Conservation (phyloP, 305 asterid species). For the Solanum aculeatissimum region DNA sequence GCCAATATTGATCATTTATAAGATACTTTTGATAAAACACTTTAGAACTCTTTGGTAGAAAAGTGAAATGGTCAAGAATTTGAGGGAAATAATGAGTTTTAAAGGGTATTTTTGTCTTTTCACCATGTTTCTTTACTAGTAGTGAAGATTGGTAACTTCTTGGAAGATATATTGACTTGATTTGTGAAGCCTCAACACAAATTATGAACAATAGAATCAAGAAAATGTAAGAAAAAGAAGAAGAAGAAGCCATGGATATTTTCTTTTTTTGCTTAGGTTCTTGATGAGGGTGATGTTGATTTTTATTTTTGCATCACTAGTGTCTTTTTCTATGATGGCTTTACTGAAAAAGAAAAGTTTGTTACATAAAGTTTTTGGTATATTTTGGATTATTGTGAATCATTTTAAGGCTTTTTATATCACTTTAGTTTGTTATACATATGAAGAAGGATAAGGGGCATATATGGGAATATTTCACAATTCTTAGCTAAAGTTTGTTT, state of each 20-base stretch:
- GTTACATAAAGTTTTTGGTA: background rate
- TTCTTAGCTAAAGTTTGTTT: background rate
- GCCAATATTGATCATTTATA: slow-evolving; percentile 45
- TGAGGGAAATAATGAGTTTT: slow-evolving; percentile 56
- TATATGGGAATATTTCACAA: background rate
- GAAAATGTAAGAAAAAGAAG: slow-evolving; percentile 8
- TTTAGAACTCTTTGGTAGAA: slow-evolving; percentile 40
- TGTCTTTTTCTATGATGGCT: background rate
- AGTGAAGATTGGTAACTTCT: slow-evolving; percentile 29
- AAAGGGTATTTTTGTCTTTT: slow-evolving; percentile 34
- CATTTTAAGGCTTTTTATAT: background rate
- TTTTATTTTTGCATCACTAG: background rate
- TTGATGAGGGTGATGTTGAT: background rate
- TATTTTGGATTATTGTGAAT: slow-evolving; percentile 1
- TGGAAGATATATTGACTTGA: slow-evolving; percentile 31
- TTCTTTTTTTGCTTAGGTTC: background rate
- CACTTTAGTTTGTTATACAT: background rate
- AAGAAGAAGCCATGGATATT: slow-evolving; percentile 11
- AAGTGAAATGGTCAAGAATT: slow-evolving; percentile 65
- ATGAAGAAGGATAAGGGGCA: background rate
- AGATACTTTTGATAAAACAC: slow-evolving; percentile 62
- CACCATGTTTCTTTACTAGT: slow-evolving; percentile 10
- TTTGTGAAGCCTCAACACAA: slow-evolving; percentile 11
- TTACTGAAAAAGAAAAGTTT: background rate
- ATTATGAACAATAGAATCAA: slow-evolving; percentile 17